Percentiles rank a stretch among this genome's conserved stretches.
These are phyloP conservation scores for Trypanosoma platydactyli DNA, from an alignment of 208 protist genomes.

Conservation along the genomic window DNA sequence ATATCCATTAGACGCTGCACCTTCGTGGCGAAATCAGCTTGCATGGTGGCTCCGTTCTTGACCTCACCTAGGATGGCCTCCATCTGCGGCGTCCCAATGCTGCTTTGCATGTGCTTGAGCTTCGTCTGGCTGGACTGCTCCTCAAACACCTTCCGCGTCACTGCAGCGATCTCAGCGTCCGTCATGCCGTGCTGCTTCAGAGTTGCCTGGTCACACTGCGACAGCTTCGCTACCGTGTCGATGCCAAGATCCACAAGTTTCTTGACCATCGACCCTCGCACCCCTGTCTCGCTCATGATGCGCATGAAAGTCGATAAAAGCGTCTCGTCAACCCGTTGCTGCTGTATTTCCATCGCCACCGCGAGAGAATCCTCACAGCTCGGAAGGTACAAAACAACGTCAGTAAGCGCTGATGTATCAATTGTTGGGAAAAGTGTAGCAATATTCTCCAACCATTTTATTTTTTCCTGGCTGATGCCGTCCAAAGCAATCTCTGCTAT, in stretches of 20 bases:
- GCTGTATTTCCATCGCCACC: constrained; percentile 58
- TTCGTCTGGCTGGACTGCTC: constrained; percentile 54
- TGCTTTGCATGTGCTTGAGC: constrained; percentile 53
- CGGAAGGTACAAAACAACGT: constrained; percentile 59
- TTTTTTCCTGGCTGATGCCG: constrained; percentile 42
- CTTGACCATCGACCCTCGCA: constrained; percentile 44
- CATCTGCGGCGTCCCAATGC: constrained; percentile 49
- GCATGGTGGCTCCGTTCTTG: constrained; percentile 33
- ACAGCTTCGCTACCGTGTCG: constrained; percentile 55
- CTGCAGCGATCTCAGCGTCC: constrained; percentile 61
- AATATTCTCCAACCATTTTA: constrained; percentile 65
- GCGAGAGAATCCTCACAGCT: constrained; percentile 51
- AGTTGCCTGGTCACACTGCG: constrained; percentile 48
- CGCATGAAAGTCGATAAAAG: constrained; percentile 53
- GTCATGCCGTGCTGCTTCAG: constrained; percentile 61
- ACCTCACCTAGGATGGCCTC: constrained; percentile 31
- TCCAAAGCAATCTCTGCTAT: constrained; percentile 34
- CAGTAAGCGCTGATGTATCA: constrained; percentile 51
- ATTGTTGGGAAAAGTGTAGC: constrained; percentile 64
- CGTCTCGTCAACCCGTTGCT: constrained; percentile 54
- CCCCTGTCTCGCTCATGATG: constrained; percentile 52
- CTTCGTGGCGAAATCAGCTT: constrained; percentile 64
- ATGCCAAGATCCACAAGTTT: constrained; percentile 60
- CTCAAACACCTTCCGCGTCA: constrained; percentile 50
- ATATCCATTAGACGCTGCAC: constrained; percentile 42